phyloP scores from a whole-genome alignment of 1,284 basidiomycete species.

The Ustilago curta region DNA sequence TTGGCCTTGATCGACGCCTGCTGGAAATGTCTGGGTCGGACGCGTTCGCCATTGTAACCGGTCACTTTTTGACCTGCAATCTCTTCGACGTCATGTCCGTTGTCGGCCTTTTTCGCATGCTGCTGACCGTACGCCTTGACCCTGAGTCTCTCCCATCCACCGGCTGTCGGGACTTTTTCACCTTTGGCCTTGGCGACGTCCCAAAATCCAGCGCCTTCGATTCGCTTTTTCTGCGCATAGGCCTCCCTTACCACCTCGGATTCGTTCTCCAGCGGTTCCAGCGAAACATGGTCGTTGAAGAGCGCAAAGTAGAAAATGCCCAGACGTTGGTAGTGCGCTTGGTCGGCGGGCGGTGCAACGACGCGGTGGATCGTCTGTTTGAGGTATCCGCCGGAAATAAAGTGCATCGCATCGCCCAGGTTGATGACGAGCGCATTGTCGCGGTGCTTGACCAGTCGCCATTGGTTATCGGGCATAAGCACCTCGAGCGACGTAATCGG shows the following conservation, averaged over 20 bases:
- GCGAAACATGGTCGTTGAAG: slow-evolving; percentile 68
- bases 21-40: slow-evolving; percentile 13
- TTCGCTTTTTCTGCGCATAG: slow-evolving; percentile 20
- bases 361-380: slow-evolving; percentile 71
- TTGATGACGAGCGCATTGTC: slow-evolving; percentile 67
- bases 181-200: slow-evolving; percentile 39
- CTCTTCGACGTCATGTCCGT: slow-evolving; percentile 65
- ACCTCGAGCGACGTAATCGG: slow-evolving; percentile 71
- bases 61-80: slow-evolving; percentile 61
- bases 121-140: slow-evolving; percentile 67
- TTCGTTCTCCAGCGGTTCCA: slow-evolving; percentile 65
- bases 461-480: slow-evolving; percentile 70
- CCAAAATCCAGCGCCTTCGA: slow-evolving; percentile 55
- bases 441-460: slow-evolving; percentile 70
- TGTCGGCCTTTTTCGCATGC: slow-evolving; percentile 59
- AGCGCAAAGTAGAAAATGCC: slow-evolving; percentile 71
- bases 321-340: slow-evolving; percentile 69
- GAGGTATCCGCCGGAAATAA: slow-evolving; percentile 64
- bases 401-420: slow-evolving; percentile 67
- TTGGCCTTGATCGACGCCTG: slow-evolving; percentile 21
- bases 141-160: slow-evolving; percentile 65
- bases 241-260: slow-evolving; percentile 63
- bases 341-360: slow-evolving; percentile 70
- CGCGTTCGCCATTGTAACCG: slow-evolving; percentile 55
- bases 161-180: slow-evolving; percentile 58